Percentiles rank a stretch among this genome's conserved stretches.
Conservation (phyloP, 768 basidiomycete species). For the Suillus fuscotomentosus region DNA sequence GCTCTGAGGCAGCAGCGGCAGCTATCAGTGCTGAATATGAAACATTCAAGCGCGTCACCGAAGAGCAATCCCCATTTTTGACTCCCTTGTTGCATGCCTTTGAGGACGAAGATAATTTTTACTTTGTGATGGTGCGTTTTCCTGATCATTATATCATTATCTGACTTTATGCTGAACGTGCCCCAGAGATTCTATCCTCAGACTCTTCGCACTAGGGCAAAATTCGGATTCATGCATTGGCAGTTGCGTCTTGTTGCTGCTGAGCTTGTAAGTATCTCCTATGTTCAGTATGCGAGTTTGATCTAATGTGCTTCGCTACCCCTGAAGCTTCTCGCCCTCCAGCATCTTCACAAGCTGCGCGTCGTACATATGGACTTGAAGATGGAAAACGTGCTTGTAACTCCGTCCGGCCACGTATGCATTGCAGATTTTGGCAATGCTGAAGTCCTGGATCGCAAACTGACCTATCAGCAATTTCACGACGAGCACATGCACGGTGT, state of each 20-base stretch:
- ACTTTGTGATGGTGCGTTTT: slow-evolving; percentile 14
- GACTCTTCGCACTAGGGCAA: slow-evolving; percentile 7
- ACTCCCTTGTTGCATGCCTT: slow-evolving; percentile 13
- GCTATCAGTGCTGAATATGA: neutral
- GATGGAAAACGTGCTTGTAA: slow-evolving; percentile 49
- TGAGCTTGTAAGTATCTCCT: slow-evolving; percentile 11
- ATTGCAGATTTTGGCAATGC: slow-evolving; percentile 19
- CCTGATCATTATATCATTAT: neutral
- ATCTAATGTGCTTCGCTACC: neutral
- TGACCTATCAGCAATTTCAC: slow-evolving; percentile 6
- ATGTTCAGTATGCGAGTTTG: neutral
- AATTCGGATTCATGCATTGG: slow-evolving; percentile 7
- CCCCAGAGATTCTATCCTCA: slow-evolving; percentile 13
- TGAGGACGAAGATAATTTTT: slow-evolving; percentile 11
- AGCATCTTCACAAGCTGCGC: slow-evolving; percentile 17
- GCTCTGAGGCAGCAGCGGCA: neutral
- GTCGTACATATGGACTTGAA: slow-evolving; percentile 53
- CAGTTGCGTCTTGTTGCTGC: slow-evolving; percentile 15
- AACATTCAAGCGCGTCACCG: slow-evolving; percentile 1
- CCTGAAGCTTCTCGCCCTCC: slow-evolving; percentile 9
- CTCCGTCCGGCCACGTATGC: slow-evolving; percentile 18
- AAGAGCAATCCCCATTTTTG: slow-evolving; percentile 10
- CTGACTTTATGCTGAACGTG: neutral
- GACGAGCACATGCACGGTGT: neutral
- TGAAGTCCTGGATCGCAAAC: slow-evolving; percentile 7